Base-by-base conservation (phyloP, 345 rosid genomes). In the Gossypium rotundifolium region DNA sequence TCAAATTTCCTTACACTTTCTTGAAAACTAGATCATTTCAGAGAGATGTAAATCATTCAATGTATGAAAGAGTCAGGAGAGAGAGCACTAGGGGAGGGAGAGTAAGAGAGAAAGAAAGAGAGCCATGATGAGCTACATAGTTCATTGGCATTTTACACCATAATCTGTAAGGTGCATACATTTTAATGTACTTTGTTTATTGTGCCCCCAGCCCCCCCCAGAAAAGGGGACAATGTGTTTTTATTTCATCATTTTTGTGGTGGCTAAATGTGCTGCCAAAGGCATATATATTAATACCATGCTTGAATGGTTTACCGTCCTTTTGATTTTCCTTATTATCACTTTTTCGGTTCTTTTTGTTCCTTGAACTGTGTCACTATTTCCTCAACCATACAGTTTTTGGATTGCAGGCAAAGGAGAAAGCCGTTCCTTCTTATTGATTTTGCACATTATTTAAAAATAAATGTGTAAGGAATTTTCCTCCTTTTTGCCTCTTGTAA, bases 401-500 rank as follows among this genome's bases (percentile, higher is more conserved):
- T n/a, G 38, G 40, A 33, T 33, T 33, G 85, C 93, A 94, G 98
- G 91, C 87, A 87, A 78, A 86, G 55, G 60, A 85, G 81, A 45
- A 78, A 80, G 69, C 92, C 98, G 10, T 86, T 82, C 86, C 97
- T 95, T 72, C 91, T 93, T 52, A 95, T 95, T 80, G 99, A 95
- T 81, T 91, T 95, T 82, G 87, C 99, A 48, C 85, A 84, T 82
- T 85, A 85, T 78, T 81, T 93, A 83, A 81, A 75, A 76, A 84
- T 90, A 82, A 95, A 89, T 68, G 89, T 95, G 98, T 94, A 82
- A 84, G 97, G 45, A 72, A 63, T 65, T 75, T 27, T 60, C 16
- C 75, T 79, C 33, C 62, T 14, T 54, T 1, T 69, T 18, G 54
- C 27, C 20, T 16, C 73, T 40, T 23, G 29, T 52, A 9, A 6